These are phyloP conservation scores for Picochlorum sp. DNA, from an alignment of 139 green algal genomes.

Conservation along the genomic window DNA sequence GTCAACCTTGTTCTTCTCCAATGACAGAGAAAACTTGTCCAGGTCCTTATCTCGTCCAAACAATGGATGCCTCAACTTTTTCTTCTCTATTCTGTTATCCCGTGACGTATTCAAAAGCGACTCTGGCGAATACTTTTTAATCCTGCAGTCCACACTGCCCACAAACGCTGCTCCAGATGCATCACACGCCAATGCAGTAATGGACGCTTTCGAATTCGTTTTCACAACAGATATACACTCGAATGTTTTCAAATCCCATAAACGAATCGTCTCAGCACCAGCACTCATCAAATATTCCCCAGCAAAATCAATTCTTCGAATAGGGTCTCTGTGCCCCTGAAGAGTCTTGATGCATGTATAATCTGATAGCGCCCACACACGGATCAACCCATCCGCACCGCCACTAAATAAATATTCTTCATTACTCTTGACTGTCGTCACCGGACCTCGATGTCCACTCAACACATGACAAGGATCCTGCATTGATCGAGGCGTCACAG, in stretches of 20 bases:
- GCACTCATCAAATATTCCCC: conserved; percentile 40
- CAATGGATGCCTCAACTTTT: background rate
- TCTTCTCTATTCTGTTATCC: background rate
- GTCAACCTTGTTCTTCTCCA: background rate
- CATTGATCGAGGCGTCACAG: too few species aligned
- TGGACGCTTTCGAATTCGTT: conserved; percentile 20
- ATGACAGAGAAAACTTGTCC: too few species aligned
- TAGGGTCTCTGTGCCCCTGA: conserved; percentile 58
- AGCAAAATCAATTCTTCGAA: conserved; percentile 39
- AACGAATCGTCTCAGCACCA: conserved; percentile 52
- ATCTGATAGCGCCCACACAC: conserved; percentile 57
- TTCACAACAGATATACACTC: conserved; percentile 26
- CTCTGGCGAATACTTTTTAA: conserved; percentile 5
- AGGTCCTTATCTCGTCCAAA: too few species aligned
- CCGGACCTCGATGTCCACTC: conserved; percentile 54
- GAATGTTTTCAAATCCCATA: conserved; percentile 21
- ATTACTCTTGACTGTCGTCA: conserved; percentile 47
- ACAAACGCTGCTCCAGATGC: conserved; percentile 29
- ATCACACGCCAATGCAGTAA: conserved; percentile 24
- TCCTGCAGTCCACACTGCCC: conserved; percentile 35
- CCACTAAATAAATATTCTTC: conserved; percentile 50
- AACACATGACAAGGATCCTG: conserved; percentile 43
- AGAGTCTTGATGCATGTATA: conserved; percentile 37
- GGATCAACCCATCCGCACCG: conserved; percentile 55
- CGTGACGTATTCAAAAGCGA: background rate